Percentiles rank a stretch among this genome's conserved stretches.
Evolutionary conservation across 1,284 basidiomycete species (phyloP).

Genomic region (Cutaneotrichosporon sp.): DNA sequence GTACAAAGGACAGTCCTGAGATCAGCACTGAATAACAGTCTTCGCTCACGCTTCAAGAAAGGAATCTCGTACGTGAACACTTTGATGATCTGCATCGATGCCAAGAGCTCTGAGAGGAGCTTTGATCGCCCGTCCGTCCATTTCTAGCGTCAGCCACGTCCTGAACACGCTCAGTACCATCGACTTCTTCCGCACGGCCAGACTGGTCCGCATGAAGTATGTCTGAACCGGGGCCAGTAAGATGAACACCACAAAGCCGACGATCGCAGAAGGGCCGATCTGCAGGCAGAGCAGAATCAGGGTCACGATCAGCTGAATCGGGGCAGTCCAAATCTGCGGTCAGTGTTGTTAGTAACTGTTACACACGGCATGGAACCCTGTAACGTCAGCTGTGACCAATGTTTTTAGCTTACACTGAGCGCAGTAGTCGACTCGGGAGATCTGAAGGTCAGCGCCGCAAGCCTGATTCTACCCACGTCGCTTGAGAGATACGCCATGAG

Average conservation of each 20-base stretch:
- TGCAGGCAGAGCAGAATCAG: constrained; percentile 47
- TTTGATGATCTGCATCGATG: constrained; percentile 68
- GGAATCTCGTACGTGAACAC: constrained; percentile 67
- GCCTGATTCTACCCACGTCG: constrained; percentile 52
- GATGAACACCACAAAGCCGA: constrained; percentile 69
- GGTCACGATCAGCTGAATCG: constrained; percentile 60
- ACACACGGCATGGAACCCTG: constrained; percentile 55
- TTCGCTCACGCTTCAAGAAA: constrained; percentile 59
- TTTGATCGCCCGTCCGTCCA: constrained; percentile 81
- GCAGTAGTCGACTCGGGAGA: constrained; percentile 43
- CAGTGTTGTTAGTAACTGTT: not conserved
- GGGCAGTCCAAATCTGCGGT: constrained; percentile 58
- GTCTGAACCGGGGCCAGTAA: constrained; percentile 65
- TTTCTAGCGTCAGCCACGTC: constrained; percentile 38
- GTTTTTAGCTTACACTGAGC: constrained; percentile 33
- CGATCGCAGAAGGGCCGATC: constrained; percentile 69
- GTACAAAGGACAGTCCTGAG: constrained; percentile 55
- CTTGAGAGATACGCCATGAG: constrained; percentile 70
- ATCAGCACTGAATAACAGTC: constrained; percentile 4
- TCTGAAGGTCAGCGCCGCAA: constrained; percentile 12
- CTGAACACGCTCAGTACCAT: constrained; percentile 41
- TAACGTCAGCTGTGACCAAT: no score
- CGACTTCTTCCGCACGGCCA: constrained; percentile 57
- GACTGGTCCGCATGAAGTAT: constrained; percentile 63
- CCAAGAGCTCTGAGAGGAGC: constrained; percentile 68